phyloP scores from a whole-genome alignment of 2,329 filamentous ascomycete genomes.

The Paracorniculantispora psalliotae region DNA sequence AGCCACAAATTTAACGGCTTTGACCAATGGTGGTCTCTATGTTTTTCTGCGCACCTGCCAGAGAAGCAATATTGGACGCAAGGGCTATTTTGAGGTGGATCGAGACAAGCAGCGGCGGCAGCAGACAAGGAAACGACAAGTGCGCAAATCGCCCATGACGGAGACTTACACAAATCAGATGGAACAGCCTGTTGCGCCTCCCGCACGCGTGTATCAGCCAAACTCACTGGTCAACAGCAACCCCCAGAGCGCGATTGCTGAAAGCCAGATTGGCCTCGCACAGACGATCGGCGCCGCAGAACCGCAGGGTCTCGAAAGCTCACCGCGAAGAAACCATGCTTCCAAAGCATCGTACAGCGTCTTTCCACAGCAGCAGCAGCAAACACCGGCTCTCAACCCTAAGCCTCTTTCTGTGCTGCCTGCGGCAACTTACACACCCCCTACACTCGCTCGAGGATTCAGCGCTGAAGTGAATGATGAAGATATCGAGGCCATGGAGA shows the following conservation, averaged over 20 bases:
- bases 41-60: conserved; percentile 62
- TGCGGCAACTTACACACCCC: conserved; percentile 41
- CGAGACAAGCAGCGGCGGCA: conserved; percentile 26
- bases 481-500: background rate
- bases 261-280: conserved; percentile 7
- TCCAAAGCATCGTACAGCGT: conserved; percentile 23
- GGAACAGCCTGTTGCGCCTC: conserved; percentile 3
- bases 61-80: conserved; percentile 48
- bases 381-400: background rate
- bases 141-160: conserved; percentile 7
- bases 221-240: background rate
- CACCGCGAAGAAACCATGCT: conserved; percentile 4
- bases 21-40: conserved; percentile 61
- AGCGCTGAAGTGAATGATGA: conserved; percentile 4
- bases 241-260: background rate
- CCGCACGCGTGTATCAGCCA: background rate
- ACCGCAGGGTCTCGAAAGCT: background rate
- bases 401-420: conserved; percentile 38
- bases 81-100: conserved; percentile 44
- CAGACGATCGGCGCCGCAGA: background rate
- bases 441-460: background rate
- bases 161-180: conserved; percentile 10
- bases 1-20: conserved; percentile 59
- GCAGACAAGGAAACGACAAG: conserved; percentile 4
- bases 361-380: conserved; percentile 17